Percentiles rank a stretch among this genome's conserved stretches.
phyloP scores from a whole-genome alignment of 257 asterid species.

The Solanum habrochaites region DNA sequence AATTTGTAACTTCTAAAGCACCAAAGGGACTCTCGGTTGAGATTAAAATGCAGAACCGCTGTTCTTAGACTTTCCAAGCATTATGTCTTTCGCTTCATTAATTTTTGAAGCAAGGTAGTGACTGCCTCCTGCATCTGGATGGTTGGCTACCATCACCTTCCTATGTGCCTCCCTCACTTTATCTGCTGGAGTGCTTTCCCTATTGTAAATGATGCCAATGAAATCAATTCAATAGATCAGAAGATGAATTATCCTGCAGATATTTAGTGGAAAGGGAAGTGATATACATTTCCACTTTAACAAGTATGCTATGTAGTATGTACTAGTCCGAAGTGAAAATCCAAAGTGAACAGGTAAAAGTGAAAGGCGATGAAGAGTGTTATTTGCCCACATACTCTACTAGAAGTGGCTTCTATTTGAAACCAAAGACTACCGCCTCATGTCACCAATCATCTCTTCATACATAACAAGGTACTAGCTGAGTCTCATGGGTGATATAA shows the following conservation, averaged over 20 bases:
- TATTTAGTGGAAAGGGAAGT: neutral
- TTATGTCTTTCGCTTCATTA: slow-evolving; percentile 67
- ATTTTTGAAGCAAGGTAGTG: slow-evolving; percentile 89
- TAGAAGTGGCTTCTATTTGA: neutral
- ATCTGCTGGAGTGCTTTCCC: slow-evolving; percentile 67
- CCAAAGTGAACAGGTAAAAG: neutral
- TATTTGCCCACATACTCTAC: neutral
- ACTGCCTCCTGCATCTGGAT: slow-evolving; percentile 97
- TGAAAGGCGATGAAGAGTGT: neutral
- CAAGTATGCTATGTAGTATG: neutral
- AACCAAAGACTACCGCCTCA: neutral
- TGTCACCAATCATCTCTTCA: neutral
- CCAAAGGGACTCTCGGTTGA: slow-evolving; percentile 1
- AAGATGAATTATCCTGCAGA: neutral
- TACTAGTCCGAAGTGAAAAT: neutral
- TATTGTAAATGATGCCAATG: neutral
- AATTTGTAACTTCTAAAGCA: neutral
- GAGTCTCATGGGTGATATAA: neutral
- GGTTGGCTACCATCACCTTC: slow-evolving; percentile 90
- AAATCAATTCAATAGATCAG: neutral
- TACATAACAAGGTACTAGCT: neutral
- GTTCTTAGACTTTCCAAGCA: slow-evolving; percentile 61
- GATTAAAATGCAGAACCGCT: slow-evolving; percentile 60
- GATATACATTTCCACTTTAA: neutral
- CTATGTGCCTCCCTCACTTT: slow-evolving; percentile 89